phyloP scores from a whole-genome alignment of 1,139 yeast genomes.

The Sugiyamaella sp. region DNA sequence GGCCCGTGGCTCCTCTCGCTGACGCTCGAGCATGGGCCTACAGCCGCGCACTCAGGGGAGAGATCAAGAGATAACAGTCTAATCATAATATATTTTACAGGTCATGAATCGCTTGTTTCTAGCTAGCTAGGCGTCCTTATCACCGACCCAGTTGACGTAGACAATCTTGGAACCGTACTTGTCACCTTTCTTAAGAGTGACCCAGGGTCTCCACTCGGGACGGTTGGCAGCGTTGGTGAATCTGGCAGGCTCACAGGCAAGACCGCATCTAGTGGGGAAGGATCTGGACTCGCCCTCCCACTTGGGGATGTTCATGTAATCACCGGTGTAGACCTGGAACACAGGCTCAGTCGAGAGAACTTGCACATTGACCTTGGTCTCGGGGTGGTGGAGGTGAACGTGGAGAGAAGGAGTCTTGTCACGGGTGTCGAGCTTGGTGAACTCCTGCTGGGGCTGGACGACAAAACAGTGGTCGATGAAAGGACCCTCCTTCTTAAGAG shows the following conservation, averaged over 20 bases:
- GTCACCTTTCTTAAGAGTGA: conserved; percentile 55
- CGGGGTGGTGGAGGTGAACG: conserved; percentile 54
- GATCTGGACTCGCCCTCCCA: conserved; percentile 42
- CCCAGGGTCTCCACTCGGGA: conserved; percentile 55
- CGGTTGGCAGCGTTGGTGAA: conserved; percentile 59
- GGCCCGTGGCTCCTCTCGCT: too few relatives aligned
- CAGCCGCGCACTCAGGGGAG: conserved; percentile 9
- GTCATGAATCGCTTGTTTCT: background rate
- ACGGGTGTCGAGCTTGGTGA: conserved; percentile 49
- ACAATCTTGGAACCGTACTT: conserved; percentile 56
- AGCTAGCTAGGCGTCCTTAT: conserved; percentile 11
- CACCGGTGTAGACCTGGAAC: conserved; percentile 70
- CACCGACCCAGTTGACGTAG: conserved; percentile 40
- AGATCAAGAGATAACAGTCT: background rate
- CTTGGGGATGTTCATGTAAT: conserved; percentile 46
- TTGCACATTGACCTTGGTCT: conserved; percentile 48
- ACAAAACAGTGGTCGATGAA: conserved; percentile 58
- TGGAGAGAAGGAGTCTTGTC: conserved; percentile 43
- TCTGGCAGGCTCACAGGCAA: conserved; percentile 67
- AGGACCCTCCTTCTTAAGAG: conserved; percentile 42
- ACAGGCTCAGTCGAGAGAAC: conserved; percentile 66
- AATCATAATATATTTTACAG: background rate
- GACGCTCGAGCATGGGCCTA: background rate
- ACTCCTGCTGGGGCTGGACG: conserved; percentile 43
- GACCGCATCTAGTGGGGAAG: conserved; percentile 55